Evolutionary conservation across 805 yeast genomes (phyloP), one percentile per base, ranked within the genome.

Genomic region (Priceomyces fermenticarens): DNA sequence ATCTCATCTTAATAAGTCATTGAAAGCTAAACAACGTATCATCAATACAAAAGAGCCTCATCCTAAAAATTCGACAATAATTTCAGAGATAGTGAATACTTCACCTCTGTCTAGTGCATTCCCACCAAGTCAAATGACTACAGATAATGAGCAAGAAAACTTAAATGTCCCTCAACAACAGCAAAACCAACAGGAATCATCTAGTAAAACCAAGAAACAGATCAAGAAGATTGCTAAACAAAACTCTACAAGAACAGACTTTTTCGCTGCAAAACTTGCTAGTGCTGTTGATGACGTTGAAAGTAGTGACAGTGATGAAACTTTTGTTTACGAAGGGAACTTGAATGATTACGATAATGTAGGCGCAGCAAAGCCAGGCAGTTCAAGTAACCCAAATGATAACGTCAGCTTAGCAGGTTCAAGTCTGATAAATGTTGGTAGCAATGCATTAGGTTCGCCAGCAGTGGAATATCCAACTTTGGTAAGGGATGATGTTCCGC

Each of bases 181-280:
- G 25, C 27, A 38, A 11, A 11, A 30, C 5, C 13, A 17, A 17
- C 37, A 33, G 12, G 39, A 33, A 12, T 8, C 36, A 9, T 20
- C 40, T 3, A 28, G 13, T 13, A 41, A 35, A 16, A 30, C 41
- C 12, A 55, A 53, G 48, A 48, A 43, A 31, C 60, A 55, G 37
- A 51, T 45, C 25, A 66, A 63, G 46, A 58, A 58, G 28, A 53
- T 58, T 10, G 52, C 67, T 10, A 68, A 75, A 39, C 80, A 77
- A 45, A 77, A 73, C 47, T 77, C 88, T 3, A 81, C 95, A 6
- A 77, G 89, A 55, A 93, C 97, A 0, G 98, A 90, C 55, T 80
- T 88, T 45, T 93, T 93, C 62, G 98, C 97, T 8, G 97, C 98
- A 0, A 86, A 85, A 52, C 72, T 93, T 45, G 98, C 97, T 7